Percentiles rank a stretch among this genome's conserved stretches.
phyloP scores from a whole-genome alignment of 2,329 filamentous ascomycete species.

The Thermothelomyces thermophilus region DNA sequence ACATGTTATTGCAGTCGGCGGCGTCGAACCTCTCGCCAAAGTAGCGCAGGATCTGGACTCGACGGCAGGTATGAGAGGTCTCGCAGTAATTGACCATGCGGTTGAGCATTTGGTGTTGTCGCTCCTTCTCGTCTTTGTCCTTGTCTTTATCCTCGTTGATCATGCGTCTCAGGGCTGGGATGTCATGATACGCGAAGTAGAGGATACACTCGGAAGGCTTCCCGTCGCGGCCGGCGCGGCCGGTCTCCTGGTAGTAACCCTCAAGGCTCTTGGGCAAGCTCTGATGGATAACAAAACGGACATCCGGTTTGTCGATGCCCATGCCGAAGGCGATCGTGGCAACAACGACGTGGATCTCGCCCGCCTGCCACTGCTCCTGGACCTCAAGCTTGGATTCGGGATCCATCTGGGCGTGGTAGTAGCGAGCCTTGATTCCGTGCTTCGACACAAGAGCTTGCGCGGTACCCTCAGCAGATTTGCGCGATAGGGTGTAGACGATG shows the following conservation, averaged over 20 bases:
- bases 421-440: conserved; percentile 63
- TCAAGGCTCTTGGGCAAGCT: conserved; percentile 90
- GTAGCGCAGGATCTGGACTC: conserved; percentile 84
- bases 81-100: conserved; percentile 84
- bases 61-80: conserved; percentile 78
- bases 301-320: conserved; percentile 98
- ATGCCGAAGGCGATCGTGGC: conserved; percentile 98
- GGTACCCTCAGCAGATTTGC: conserved; percentile 74
- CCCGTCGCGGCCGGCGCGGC: conserved; percentile 87
- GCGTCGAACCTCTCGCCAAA: conserved; percentile 79
- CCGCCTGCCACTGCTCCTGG: conserved; percentile 77
- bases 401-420: conserved; percentile 80
- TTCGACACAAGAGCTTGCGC: conserved; percentile 58
- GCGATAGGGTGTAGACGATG: conserved; percentile 88
- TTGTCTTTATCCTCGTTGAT: conserved; percentile 76
- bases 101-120: conserved; percentile 78
- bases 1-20: conserved; percentile 64
- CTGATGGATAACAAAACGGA: conserved; percentile 93
- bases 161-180: conserved; percentile 66
- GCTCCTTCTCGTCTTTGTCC: conserved; percentile 65
- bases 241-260: conserved; percentile 97
- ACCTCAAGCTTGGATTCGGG: conserved; percentile 60
- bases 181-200: conserved; percentile 78
- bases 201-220: conserved; percentile 82
- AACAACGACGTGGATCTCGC: conserved; percentile 79